A percentile compares a stretch with the other conserved stretches of the same genome.
phyloP scores from a whole-genome alignment of 257 asterid genomes.

The Solanum okadae region DNA sequence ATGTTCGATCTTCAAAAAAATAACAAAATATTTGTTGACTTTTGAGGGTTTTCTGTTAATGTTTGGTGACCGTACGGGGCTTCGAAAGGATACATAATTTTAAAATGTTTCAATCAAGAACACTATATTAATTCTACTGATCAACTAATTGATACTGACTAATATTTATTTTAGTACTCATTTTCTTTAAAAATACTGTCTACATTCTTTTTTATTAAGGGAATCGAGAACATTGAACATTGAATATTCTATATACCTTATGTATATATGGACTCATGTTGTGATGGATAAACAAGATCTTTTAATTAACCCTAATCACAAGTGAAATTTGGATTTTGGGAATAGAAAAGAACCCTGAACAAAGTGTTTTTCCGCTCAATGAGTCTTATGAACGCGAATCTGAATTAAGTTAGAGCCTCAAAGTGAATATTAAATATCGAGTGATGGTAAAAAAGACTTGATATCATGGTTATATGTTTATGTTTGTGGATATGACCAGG shows the following conservation, averaged over 20 bases:
- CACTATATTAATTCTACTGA: neutral
- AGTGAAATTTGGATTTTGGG: neutral
- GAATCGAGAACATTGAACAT: neutral
- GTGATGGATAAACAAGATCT: neutral
- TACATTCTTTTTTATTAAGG: neutral
- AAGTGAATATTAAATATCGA: neutral
- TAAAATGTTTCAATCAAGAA: neutral
- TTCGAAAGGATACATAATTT: neutral
- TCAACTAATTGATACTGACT: neutral
- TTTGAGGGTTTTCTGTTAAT: neutral
- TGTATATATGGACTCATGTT: neutral
- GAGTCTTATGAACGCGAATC: neutral
- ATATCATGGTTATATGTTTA: neutral
- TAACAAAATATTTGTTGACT: neutral
- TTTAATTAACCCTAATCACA: neutral
- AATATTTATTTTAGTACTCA: neutral
- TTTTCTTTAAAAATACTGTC: neutral
- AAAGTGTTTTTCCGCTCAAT: neutral
- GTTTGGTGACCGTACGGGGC: neutral
- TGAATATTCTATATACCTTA: neutral
- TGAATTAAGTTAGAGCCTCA: neutral
- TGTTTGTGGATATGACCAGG: neutral
- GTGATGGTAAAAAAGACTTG: neutral
- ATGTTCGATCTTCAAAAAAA: neutral
- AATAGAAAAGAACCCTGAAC: neutral